These are phyloP conservation scores for Nannochloropsis salina DNA, from an alignment of 108 stramenopile species.

Conservation along the genomic window DNA sequence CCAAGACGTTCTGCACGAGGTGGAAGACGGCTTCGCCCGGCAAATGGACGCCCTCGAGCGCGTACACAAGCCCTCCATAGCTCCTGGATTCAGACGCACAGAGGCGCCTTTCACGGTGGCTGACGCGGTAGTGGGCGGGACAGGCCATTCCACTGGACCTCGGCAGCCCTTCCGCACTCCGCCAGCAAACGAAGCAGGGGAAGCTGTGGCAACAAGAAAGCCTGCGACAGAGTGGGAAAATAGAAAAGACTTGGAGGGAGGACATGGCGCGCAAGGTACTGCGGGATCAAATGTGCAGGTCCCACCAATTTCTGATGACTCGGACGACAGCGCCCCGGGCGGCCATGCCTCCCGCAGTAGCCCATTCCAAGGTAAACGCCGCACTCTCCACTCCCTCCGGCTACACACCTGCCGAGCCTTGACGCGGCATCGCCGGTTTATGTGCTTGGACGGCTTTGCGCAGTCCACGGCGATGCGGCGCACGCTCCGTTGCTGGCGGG, in stretches of 20 bases:
- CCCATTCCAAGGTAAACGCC: not conserved
- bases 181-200: not conserved
- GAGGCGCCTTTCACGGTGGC: not conserved
- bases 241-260: not conserved
- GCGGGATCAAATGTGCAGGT: no score
- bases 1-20: slow-evolving; percentile 7
- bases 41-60: slow-evolving; percentile 16
- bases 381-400: not conserved
- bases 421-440: not conserved
- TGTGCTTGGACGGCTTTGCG: slow-evolving; percentile 11
- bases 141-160: not conserved
- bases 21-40: slow-evolving; percentile 5
- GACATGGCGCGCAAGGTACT: not conserved
- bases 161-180: not conserved
- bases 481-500: not conserved
- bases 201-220: not conserved
- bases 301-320: no score
- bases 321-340: no score
- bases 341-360: no score
- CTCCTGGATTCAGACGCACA: not conserved
- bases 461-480: not conserved
- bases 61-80: not conserved
- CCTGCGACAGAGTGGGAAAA: not conserved
- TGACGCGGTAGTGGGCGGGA: not conserved
- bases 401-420: not conserved